These are phyloP conservation scores for Fraxinus cuspidata DNA, from an alignment of 257 asterid species.

Conservation along the genomic window DNA sequence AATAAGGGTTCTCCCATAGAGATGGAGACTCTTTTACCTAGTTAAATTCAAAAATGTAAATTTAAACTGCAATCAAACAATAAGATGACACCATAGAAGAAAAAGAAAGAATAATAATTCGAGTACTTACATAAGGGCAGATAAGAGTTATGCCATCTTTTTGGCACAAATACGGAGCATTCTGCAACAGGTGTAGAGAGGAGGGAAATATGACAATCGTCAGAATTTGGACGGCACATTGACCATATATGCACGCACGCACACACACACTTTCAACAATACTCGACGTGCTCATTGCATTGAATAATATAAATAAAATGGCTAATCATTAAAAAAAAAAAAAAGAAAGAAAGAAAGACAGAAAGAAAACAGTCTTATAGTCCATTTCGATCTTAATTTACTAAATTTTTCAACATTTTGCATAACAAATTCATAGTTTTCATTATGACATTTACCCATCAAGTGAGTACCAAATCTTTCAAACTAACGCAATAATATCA, in stretches of 20 bases:
- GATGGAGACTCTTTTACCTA: constrained; percentile 92
- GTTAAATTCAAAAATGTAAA: constrained; percentile 22
- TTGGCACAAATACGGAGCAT: constrained; percentile 86
- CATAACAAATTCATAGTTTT: background rate
- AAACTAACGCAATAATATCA: background rate
- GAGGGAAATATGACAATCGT: constrained; percentile 20
- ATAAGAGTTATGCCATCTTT: constrained; percentile 92
- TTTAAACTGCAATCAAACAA: constrained; percentile 17
- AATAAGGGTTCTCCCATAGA: constrained; percentile 95
- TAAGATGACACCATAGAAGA: constrained; percentile 7
- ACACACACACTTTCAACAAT: background rate
- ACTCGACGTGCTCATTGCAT: background rate
- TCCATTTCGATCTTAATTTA: background rate
- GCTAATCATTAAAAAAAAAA: background rate
- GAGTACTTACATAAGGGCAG: constrained; percentile 78
- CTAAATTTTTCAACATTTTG: background rate
- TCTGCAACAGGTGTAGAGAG: constrained; percentile 51
- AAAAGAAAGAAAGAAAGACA: too few species aligned
- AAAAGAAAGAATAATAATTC: constrained; percentile 3
- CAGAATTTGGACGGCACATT: background rate
- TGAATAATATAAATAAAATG: background rate
- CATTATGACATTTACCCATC: background rate
- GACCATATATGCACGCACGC: background rate
- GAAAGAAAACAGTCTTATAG: background rate
- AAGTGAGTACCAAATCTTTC: constrained; percentile 3